Conservation (phyloP, 2,329 filamentous ascomycete species). For the Myriosclerotinia scirpicola region DNA sequence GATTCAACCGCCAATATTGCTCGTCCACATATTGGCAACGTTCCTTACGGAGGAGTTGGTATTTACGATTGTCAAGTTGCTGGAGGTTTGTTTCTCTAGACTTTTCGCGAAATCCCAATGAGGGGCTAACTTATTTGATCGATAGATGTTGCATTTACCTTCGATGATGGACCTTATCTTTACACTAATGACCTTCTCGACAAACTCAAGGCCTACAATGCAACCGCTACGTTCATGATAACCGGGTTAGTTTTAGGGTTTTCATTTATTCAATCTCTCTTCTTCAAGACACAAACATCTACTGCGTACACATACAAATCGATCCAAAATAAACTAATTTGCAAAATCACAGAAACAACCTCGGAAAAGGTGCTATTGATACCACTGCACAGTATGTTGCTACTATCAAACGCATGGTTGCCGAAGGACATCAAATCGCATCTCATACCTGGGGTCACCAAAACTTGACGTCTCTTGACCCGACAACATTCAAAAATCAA, state of each 20-base stretch:
- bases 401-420: conserved; percentile 45
- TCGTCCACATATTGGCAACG: conserved; percentile 52
- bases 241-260: conserved; percentile 45
- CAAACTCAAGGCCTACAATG: conserved; percentile 57
- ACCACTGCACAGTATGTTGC: conserved; percentile 47
- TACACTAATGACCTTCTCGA: conserved; percentile 57
- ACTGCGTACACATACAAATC: too few species aligned
- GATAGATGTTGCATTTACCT: conserved; percentile 61
- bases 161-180: conserved; percentile 64
- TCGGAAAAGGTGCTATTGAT: conserved; percentile 43
- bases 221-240: conserved; percentile 63
- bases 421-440: conserved; percentile 56
- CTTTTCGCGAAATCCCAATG: too few species aligned
- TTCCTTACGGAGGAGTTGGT: conserved; percentile 56
- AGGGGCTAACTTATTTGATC: background rate
- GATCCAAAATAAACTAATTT: too few species aligned
- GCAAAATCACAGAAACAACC: conserved; percentile 45
- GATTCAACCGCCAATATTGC: conserved; percentile 53
- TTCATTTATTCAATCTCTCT: too few species aligned
- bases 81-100: conserved; percentile 43
- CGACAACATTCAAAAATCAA: conserved; percentile 47
- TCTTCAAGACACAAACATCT: too few species aligned
- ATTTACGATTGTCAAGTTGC: conserved; percentile 56
- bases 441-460: conserved; percentile 58
- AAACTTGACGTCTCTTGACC: conserved; percentile 47